Base-by-base conservation (phyloP, 257 asterid genomes). In the Gentiana straminea region DNA sequence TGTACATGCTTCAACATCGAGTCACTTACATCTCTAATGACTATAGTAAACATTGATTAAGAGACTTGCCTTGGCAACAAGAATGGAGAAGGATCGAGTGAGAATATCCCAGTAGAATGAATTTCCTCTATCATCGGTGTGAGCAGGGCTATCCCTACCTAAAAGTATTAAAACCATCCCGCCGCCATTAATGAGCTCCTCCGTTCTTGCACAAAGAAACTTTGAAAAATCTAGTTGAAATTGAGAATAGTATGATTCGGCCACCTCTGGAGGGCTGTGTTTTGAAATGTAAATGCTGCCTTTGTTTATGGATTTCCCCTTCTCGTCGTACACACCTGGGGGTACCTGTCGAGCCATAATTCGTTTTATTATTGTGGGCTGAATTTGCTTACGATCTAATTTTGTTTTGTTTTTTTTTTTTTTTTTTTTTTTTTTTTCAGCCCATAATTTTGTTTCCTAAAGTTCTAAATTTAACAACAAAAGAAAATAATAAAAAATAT, bases 31-130 rank as follows among this genome's bases (percentile, higher is more conserved):
- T 3, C 5, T 33, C 13, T 9, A 8, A 55, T 55, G 15, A 54
- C 13, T 7, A 7, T 13, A 10, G 10, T 8, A 35, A 51, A 13
- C 3, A 41, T 9, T 5, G 24, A 35, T 12, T 6, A 24, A 7
- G 8, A 48, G 5, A 47, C 12, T 41, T 67, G 82, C 98, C 95
- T 81, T 74, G 11, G 43, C 8, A 44, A 78, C 75, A 39, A 87
- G 80, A 56, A 43, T 58, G 45, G 84, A 67, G 33, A 92, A 68
- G 33, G 97, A 76, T 54, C 67, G 86, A 65, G 75, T 65, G 36
- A 88, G 82, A 47, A 88, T 62, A 61, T 85, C 84, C 95, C 95
- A 92, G 11, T 81, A 77, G 64, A 85, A 58, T 3, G 94, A 73
- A 71, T 72, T 81, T 38, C 89, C 91, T 60, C 90, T 65, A 46